Conservation (phyloP, 179 eudicot species). For the Spinacia oleracea region DNA sequence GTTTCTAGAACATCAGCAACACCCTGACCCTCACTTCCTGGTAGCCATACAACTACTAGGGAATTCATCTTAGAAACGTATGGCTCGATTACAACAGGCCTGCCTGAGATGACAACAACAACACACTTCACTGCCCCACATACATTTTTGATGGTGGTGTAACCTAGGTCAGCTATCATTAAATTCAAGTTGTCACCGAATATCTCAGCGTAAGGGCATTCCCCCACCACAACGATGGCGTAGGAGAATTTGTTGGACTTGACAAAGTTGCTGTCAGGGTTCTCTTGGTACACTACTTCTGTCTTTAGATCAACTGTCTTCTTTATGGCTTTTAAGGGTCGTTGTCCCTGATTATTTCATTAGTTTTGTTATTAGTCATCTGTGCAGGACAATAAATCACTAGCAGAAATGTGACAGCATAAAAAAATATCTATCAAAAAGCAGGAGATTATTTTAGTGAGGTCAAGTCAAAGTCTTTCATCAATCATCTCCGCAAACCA, state of each 20-base stretch:
- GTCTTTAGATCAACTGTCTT: constrained; percentile 65
- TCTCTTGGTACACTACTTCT: constrained; percentile 56
- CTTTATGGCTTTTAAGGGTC: constrained; percentile 62
- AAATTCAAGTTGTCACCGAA: constrained; percentile 66
- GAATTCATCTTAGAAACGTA: constrained; percentile 54
- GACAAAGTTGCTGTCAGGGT: constrained; percentile 51
- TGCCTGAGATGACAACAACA: constrained; percentile 62
- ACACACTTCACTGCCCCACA: constrained; percentile 69
- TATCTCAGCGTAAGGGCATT: constrained; percentile 69
- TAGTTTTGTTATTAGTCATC: neutral
- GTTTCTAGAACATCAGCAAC: constrained; percentile 80
- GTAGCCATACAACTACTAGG: constrained; percentile 86
- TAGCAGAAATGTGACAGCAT: too few species aligned
- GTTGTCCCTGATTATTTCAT: constrained; percentile 64
- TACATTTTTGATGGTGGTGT: constrained; percentile 53
- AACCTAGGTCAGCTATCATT: constrained; percentile 57
- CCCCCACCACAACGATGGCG: constrained; percentile 83
- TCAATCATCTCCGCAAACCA: too few species aligned
- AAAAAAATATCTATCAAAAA: too few species aligned
- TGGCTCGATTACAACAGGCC: constrained; percentile 78
- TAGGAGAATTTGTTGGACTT: constrained; percentile 57
- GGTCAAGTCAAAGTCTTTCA: too few species aligned
- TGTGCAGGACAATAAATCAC: too few species aligned
- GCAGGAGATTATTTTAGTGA: too few species aligned
- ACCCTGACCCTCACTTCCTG: constrained; percentile 83